These are phyloP conservation scores for Flaveria trinervia DNA, from an alignment of 129 eudicot genomes.

Conservation along the genomic window DNA sequence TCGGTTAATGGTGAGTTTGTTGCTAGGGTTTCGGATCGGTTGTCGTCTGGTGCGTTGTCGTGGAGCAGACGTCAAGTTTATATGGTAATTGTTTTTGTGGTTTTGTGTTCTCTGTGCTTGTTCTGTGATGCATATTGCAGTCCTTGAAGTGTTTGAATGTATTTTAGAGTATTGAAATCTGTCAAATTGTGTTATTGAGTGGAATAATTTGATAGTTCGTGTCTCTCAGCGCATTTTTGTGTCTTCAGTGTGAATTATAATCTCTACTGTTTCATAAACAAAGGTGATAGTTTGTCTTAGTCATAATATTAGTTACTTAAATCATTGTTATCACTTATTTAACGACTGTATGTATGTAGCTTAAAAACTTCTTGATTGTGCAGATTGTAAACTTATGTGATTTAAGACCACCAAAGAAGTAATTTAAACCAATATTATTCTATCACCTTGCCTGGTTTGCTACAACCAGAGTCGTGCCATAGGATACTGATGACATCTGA, in stretches of 20 bases:
- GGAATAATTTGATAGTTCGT: background rate
- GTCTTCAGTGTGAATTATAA: background rate
- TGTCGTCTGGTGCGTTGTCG: slow-evolving; percentile 51
- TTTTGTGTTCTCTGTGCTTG: background rate
- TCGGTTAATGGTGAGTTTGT: slow-evolving; percentile 62
- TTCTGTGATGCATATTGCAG: background rate
- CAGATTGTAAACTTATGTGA: slow-evolving; percentile 16
- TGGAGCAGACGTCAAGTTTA: slow-evolving; percentile 81
- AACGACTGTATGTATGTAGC: background rate
- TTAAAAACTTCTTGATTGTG: background rate
- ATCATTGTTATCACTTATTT: background rate
- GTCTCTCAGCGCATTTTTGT: slow-evolving; percentile 9
- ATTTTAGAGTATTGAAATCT: background rate
- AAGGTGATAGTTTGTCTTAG: background rate
- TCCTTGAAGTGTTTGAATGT: background rate
- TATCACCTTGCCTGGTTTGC: background rate
- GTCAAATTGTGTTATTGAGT: background rate
- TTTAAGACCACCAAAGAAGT: slow-evolving; percentile 4
- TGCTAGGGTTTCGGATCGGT: slow-evolving; percentile 53
- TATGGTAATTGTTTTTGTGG: slow-evolving; percentile 44
- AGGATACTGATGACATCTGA: background rate
- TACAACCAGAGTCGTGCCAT: background rate
- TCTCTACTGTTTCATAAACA: background rate
- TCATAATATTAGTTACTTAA: background rate
- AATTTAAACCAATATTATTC: background rate